phyloP scores from a whole-genome alignment of 139 green algal species.

The Chlamydomonas sp. region DNA sequence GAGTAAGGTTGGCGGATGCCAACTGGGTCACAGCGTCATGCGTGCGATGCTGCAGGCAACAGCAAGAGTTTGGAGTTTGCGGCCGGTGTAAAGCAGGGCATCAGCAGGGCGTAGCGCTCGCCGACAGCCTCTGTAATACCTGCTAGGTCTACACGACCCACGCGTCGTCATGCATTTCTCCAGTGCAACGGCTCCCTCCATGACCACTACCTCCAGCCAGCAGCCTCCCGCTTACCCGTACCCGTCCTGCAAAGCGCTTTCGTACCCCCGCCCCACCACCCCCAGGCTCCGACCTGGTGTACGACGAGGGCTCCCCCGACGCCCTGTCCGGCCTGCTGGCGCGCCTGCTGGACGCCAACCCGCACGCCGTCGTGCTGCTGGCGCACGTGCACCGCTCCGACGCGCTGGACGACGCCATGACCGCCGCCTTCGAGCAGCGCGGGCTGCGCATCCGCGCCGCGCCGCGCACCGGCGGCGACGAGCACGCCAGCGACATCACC shows the following conservation, averaged over 20 bases:
- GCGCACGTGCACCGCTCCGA: constrained; percentile 18
- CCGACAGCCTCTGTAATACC: too few species aligned
- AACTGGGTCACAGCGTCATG: too few species aligned
- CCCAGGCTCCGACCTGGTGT: constrained; percentile 35
- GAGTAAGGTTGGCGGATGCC: too few species aligned
- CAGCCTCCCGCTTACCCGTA: neutral
- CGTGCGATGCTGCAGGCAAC: too few species aligned
- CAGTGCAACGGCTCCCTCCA: too few species aligned
- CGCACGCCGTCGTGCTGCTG: neutral
- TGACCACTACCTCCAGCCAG: too few species aligned
- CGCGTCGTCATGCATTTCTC: too few species aligned
- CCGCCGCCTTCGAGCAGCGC: neutral
- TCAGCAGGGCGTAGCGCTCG: too few species aligned
- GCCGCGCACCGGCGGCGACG: neutral
- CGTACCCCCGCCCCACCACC: neutral
- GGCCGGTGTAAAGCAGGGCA: too few species aligned
- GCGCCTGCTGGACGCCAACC: constrained; percentile 25
- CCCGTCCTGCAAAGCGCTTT: neutral
- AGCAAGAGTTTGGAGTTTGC: too few species aligned
- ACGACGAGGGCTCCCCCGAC: neutral
- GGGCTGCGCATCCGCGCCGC: constrained; percentile 3
- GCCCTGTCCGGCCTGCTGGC: constrained; percentile 13
- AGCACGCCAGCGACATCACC: constrained; percentile 2
- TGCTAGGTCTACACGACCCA: too few species aligned
- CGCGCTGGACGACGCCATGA: constrained; percentile 25